Evolutionary conservation across 257 asterid genomes (phyloP), one percentile per base, ranked within the genome.

Genomic region (Fraxinus quadrangulata): DNA sequence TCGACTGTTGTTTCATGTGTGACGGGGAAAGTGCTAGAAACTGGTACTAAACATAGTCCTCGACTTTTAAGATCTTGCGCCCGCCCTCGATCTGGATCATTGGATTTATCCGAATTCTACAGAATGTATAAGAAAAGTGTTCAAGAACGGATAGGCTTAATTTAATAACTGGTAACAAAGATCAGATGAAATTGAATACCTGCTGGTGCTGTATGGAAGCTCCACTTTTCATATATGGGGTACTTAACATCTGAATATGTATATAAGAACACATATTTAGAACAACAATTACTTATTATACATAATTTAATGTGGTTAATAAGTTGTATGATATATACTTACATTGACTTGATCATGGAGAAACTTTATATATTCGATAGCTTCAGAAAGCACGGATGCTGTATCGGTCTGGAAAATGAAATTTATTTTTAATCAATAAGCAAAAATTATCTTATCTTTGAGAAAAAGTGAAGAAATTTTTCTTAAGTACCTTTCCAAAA

Each of bases 361-460:
- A 78, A 90, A 90, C 80, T 92, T 92, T 49, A 94, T 94, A 88
- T 89, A 94, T 37, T 92, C 98, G 31, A 90, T 94, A 37, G 96
- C 94, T 84, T 94, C 98, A 11, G 98, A 90, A 28, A 94, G 95
- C 78, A 94, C 98, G 26, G 98, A 94, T 78, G 98, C 98, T n/a
- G 98, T 94, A 85, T 94, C 98, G 1, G 98, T 94, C 98, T 94
- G 93, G 30, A 71, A 71, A 24, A 37, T n/a, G 24, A 33, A 49
- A 42, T 72, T 66, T 17, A 28, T 31, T 26, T 26, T 45, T 65
- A 67, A 23, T 30, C 13, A 28, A 63, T 26, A 11, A 24, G 19
- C 40, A 13, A 14, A 75, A 56, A 34, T 13, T 31, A 75, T 19
- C 7, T 13, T n/a, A 47, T 81, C 33, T 76, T 56, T 19, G 34